Conservation (phyloP, 495 filamentous ascomycete genomes). For the Penicillium egyptiacum region DNA sequence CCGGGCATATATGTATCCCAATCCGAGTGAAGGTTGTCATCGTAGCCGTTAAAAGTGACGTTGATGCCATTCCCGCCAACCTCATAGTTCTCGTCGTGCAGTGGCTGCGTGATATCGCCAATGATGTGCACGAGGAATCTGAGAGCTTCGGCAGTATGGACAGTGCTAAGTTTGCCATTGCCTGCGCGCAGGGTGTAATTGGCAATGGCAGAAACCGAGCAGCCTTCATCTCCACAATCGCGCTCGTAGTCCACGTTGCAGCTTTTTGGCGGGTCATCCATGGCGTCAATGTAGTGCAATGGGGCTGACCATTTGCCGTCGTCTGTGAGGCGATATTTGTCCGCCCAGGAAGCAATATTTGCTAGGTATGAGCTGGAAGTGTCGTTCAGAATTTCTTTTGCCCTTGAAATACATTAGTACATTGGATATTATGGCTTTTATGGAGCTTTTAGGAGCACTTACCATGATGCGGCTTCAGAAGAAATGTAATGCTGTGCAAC, state of each 20-base stretch:
- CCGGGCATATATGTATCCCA: slow-evolving; percentile 69
- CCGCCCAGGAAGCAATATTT: slow-evolving; percentile 61
- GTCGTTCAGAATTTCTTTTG: slow-evolving; percentile 29
- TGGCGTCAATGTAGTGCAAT: slow-evolving; percentile 64
- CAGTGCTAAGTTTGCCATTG: slow-evolving; percentile 23
- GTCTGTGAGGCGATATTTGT: slow-evolving; percentile 54
- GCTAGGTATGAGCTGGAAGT: slow-evolving; percentile 56
- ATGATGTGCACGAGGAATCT: slow-evolving; percentile 59
- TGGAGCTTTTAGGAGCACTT: neutral
- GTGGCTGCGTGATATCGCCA: slow-evolving; percentile 64
- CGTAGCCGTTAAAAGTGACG: slow-evolving; percentile 54
- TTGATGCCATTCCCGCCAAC: slow-evolving; percentile 59
- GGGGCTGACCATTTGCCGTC: slow-evolving; percentile 54
- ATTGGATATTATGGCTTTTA: neutral
- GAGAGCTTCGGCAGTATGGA: slow-evolving; percentile 34
- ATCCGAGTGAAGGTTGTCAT: slow-evolving; percentile 60
- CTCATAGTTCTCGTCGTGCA: slow-evolving; percentile 59
- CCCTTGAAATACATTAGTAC: slow-evolving; percentile 22
- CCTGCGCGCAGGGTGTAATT: slow-evolving; percentile 50
- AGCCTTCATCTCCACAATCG: slow-evolving; percentile 59
- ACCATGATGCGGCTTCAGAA: slow-evolving; percentile 42
- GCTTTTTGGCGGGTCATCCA: slow-evolving; percentile 56
- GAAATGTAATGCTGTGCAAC: slow-evolving; percentile 55
- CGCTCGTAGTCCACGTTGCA: slow-evolving; percentile 57
- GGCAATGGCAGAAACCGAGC: slow-evolving; percentile 59